Evolutionary conservation across 1,284 basidiomycete genomes (phyloP), one percentile per base, ranked within the genome.

Genomic region (Leccinum angustisporum): DNA sequence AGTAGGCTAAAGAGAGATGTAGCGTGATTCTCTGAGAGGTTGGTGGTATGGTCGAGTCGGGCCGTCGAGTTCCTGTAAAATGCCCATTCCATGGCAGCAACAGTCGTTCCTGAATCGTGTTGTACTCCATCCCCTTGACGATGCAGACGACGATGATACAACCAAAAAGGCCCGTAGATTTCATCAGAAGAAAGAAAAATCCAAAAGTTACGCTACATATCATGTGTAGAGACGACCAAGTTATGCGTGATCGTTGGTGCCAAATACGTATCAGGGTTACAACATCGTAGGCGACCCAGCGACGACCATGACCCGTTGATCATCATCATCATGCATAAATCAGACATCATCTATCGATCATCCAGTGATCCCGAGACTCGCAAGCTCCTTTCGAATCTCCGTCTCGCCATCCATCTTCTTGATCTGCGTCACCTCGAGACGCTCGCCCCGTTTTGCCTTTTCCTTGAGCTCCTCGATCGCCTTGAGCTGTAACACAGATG

Each of bases 401-500:
- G 76, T 83, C 78, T 97, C 95, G 8, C 88, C 87, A 48, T 95
- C 93, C 68, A 98, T 97, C 85, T 98, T 98, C 82, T 92, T 92
- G 67, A 97, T 76, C 78, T 98, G 96, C 27, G 95, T 98, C 63
- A 88, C 90, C 77, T 98, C 96, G 51, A 98, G 82, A 61, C 89
- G 84, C 75, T 98, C 95, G 1, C 96, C 96, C 54, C 90, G 85
- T 70, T 85, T 88, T 30, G 86, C 83, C 77, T 94, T 93, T 70
- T 94, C 91, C 80, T 97, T 97, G 59, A 98, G 84, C 71, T 98
- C 95, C 38, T 97, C 94, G 68, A 97, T 97, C 13, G 94, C 95
- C 76, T 97, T 97, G 70, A 97, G 83, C 92, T 97, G 66, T 21
- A 33, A 2, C 5, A 38, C 18, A 30, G 10, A 8, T 5, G n/a